Evolutionary conservation across 306 rosid species (phyloP).

Genomic region (Cicer judaicum): DNA sequence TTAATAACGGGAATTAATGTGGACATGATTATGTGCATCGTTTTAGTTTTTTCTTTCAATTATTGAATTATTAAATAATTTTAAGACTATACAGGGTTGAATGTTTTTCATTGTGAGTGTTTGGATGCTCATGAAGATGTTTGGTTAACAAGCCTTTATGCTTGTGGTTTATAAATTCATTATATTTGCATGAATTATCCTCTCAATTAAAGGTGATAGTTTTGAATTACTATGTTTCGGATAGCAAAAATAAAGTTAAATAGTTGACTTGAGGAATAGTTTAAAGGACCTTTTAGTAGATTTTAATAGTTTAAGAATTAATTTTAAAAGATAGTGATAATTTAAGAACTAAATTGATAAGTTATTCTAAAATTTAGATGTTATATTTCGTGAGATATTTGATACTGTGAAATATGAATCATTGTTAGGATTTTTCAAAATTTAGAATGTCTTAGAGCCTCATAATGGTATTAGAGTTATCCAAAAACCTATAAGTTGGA

Average conservation of each 20-base stretch:
- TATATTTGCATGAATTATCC: not conserved
- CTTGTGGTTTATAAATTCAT: constrained; percentile 1
- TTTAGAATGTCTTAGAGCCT: no score
- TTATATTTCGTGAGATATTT: not conserved
- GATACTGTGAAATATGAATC: no score
- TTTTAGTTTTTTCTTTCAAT: constrained; percentile 17
- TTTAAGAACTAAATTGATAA: no score
- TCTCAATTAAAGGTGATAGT: constrained; percentile 17
- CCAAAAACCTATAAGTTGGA: no score
- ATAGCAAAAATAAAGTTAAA: no score
- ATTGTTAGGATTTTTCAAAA: no score
- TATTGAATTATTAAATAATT: not conserved
- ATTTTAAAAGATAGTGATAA: no score
- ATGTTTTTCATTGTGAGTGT: constrained; percentile 29
- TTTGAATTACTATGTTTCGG: not conserved
- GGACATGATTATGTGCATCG: constrained; percentile 16
- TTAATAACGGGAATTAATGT: not conserved
- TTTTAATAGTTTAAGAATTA: no score
- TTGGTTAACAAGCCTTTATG: constrained; percentile 18
- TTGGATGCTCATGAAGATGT: constrained; percentile 33
- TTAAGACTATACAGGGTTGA: constrained; percentile 33
- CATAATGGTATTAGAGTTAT: no score
- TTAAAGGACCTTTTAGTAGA: no score
- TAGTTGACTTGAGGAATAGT: no score
- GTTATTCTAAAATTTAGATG: no score